These are phyloP conservation scores for Pleurotus ostreatus DNA, from an alignment of 768 basidiomycete genomes.

Conservation along the genomic window DNA sequence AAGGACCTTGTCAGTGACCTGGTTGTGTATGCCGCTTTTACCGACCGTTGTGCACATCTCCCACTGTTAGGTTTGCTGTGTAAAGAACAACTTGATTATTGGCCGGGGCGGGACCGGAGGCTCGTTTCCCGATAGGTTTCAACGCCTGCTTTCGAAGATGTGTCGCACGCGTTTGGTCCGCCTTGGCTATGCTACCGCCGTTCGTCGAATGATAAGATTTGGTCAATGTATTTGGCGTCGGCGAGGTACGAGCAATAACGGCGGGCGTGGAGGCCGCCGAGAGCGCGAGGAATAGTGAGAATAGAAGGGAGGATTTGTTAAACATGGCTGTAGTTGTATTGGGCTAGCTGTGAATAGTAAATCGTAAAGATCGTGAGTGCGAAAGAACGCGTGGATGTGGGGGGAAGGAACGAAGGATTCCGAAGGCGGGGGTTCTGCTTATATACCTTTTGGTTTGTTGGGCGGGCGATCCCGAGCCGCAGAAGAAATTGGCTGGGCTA, in stretches of 20 bases:
- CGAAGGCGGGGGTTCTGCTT: background rate
- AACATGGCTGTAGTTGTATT: background rate
- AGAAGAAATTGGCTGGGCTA: background rate
- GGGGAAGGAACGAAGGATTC: background rate
- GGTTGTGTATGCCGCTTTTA: background rate
- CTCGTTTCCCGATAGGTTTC: background rate
- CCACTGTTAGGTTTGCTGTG: background rate
- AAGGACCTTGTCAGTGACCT: background rate
- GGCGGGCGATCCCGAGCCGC: background rate
- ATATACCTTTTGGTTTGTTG: background rate
- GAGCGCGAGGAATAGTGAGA: background rate
- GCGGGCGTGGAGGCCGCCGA: background rate
- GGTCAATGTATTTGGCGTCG: background rate
- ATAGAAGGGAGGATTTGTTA: background rate
- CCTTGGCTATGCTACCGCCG: background rate
- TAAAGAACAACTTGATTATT: background rate
- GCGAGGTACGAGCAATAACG: background rate
- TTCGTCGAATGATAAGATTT: background rate
- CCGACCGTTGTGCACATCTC: background rate
- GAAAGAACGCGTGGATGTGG: background rate
- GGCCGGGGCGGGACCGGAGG: background rate
- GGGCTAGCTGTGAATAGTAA: background rate
- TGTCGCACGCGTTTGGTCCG: background rate
- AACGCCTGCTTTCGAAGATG: background rate
- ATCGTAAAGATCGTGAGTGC: background rate